A percentile compares a stretch with the other conserved stretches of the same genome.
phyloP scores from a whole-genome alignment of 164 flowering plant genomes.

The Pachysandra terminalis region DNA sequence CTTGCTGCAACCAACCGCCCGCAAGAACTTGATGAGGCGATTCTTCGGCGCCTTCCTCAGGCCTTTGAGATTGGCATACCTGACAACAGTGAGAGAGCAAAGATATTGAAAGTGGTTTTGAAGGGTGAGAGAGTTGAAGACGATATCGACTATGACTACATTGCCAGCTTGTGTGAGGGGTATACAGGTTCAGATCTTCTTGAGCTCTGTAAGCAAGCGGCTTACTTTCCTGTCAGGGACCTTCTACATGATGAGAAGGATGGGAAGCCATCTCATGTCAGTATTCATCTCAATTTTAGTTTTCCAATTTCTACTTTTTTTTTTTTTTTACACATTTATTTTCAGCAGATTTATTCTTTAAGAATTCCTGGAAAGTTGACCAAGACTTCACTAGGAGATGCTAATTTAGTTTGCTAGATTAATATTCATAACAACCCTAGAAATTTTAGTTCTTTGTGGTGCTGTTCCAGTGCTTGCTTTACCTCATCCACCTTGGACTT shows the following conservation, averaged over 20 bases:
- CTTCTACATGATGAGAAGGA: conserved; percentile 65
- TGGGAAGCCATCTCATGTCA: conserved; percentile 53
- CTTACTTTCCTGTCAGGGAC: conserved; percentile 89
- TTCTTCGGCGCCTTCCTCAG: conserved; percentile 91
- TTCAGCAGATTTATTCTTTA: background rate
- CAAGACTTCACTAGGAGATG: too few species aligned
- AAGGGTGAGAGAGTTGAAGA: conserved; percentile 78
- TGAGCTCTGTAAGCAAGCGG: conserved; percentile 96
- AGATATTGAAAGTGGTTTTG: conserved; percentile 75
- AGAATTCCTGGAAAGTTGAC: background rate
- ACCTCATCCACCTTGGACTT: too few species aligned
- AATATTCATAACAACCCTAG: too few species aligned
- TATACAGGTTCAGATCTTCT: conserved; percentile 97
- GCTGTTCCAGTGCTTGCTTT: too few species aligned
- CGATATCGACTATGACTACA: conserved; percentile 52
- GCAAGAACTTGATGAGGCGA: conserved; percentile 98
- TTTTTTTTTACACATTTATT: background rate
- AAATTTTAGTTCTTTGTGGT: too few species aligned
- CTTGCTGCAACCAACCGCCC: conserved; percentile 99
- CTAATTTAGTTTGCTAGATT: too few species aligned
- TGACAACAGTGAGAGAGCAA: conserved; percentile 64
- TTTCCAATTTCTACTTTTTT: background rate
- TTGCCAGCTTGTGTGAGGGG: conserved; percentile 77
- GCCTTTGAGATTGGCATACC: conserved; percentile 95
- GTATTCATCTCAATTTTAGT: conserved; percentile 28